A percentile compares a stretch with the other conserved stretches of the same genome.
phyloP scores from a whole-genome alignment of 345 rosid genomes.

The Dovyalis caffra region DNA sequence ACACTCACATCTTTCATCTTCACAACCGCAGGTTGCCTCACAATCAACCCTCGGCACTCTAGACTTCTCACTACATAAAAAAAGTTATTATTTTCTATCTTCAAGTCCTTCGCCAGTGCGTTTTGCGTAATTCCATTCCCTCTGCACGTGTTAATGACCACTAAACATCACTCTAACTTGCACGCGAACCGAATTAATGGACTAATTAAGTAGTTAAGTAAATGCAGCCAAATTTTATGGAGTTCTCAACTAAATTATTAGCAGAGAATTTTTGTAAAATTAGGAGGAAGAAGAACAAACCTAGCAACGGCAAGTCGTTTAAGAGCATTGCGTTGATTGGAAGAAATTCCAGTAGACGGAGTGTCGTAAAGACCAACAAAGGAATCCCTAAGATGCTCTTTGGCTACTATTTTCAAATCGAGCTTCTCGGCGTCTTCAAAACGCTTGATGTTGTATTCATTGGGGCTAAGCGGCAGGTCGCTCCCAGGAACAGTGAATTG shows the following conservation, averaged over 20 bases:
- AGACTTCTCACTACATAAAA: constrained; percentile 68
- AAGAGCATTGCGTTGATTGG: constrained; percentile 58
- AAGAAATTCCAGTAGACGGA: constrained; percentile 31
- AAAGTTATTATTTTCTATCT: constrained; percentile 65
- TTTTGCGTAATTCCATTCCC: constrained; percentile 71
- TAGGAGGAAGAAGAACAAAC: constrained; percentile 18
- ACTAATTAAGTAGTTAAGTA: neutral
- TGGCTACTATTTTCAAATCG: constrained; percentile 47
- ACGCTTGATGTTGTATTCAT: constrained; percentile 42
- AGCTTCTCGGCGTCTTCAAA: constrained; percentile 52
- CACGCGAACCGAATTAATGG: neutral
- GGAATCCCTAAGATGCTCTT: constrained; percentile 57
- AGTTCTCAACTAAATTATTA: neutral
- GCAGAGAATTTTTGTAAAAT: neutral
- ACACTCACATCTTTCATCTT: constrained; percentile 66
- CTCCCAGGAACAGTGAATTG: constrained; percentile 33
- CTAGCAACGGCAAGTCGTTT: constrained; percentile 60
- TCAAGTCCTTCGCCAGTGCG: constrained; percentile 74
- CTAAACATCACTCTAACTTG: neutral
- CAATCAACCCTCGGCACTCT: constrained; percentile 70
- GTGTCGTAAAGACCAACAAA: constrained; percentile 65
- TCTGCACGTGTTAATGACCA: constrained; percentile 36
- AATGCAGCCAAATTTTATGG: neutral
- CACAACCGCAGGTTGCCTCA: constrained; percentile 71
- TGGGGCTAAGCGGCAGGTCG: constrained; percentile 24